Base-by-base conservation (phyloP, 208 protist species). In the Wallacemonas collosoma region DNA sequence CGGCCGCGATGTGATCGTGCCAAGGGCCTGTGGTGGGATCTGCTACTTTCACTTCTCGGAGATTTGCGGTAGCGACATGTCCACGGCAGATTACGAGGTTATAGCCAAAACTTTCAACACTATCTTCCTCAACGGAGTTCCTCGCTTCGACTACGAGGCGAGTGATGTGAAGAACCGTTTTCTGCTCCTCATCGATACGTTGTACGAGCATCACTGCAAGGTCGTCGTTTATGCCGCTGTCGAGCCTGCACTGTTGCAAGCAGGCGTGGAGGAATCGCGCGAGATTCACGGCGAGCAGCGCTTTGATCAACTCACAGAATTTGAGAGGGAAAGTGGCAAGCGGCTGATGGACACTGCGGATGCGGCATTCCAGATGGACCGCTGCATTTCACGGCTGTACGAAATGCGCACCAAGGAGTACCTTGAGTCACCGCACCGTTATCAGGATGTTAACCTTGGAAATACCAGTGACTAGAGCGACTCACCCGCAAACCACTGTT, bases 391-490 rank as follows among this genome's bases (percentile, higher is more conserved):
- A 2, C 80, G 94, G 17, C 64, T 97, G 62, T 84, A 83, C 74
- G 94, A 97, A 73, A 97, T 97, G 94, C 77, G 90, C 11, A 86
- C 94, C 2, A 84, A 82, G 55, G 86, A 96, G 79, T 97, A 97
- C 71, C 75, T 96, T 1, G 70, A 87, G 56, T 58, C 72, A 40
- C 80, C 86, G n/a, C 91, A 96, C 60, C 71, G 72, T 26, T 47
- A 75, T 57, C 71, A 83, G 72, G 85, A 90, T 43, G 76, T 86
- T 47, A 78, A 76, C 54, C 50, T 85, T 41, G 69, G 58, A 41
- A 62, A 63, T 61, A 60, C 43, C 64, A 65, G 60, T 35, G 60
- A 50, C 6, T 65, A 51, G 41, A 48, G 26, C 26, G 26, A 26
- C 26, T 26, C 26, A 26, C 26, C 26, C 26, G 26, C 26, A 26